Base-by-base conservation (phyloP, 352 stramenopile species). In the Thraustochytrium striatum region DNA sequence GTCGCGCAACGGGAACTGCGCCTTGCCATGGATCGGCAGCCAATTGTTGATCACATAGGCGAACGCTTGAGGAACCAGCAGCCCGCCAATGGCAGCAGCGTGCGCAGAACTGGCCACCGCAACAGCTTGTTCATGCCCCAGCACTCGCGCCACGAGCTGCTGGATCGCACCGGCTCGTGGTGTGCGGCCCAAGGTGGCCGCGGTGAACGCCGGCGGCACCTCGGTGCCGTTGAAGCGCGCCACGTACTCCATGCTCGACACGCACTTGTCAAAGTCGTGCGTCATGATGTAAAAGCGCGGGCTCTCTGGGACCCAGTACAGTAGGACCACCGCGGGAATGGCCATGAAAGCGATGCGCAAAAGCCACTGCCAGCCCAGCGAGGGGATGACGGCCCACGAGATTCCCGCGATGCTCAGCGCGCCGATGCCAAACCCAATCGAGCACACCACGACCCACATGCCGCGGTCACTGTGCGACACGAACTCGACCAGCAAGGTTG, bases 61-160 rank as follows among this genome's bases (percentile, higher is more conserved):
- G 68, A 75, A 75, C 1, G 65, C 65, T 13, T 70, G 28, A 70
- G 59, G 41, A 70, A 70, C 59, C 59, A 70, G 59, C 59, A 70
- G 36, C 30, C 59, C 13, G 65, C 35, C 21, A 61, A 38, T 8
- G 65, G 52, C 19, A 58, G 16, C 1, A 61, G 44, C 11, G 65
- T 58, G 8, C 61, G 33, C 1, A 61, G 65, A 38, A 75, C 11
- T 5, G 65, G 41, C 41, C 19, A 7, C 9, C 65, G 65, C 32
- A 75, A 16, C 2, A 75, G 11, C 5, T 8, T 11, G 16, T 35
- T 30, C 50, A 38, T 53, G 41, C 59, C 59, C 13, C 7, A 70
- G 32, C 28, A 70, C n/a, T 1, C 47, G 25, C 28, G 43, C 33
- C 35, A 75, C 28, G n/a, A 72, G 30, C n/a, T 61, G 65, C 5